Conservation (phyloP, 139 green algal species). For the Volvox africanus region DNA sequence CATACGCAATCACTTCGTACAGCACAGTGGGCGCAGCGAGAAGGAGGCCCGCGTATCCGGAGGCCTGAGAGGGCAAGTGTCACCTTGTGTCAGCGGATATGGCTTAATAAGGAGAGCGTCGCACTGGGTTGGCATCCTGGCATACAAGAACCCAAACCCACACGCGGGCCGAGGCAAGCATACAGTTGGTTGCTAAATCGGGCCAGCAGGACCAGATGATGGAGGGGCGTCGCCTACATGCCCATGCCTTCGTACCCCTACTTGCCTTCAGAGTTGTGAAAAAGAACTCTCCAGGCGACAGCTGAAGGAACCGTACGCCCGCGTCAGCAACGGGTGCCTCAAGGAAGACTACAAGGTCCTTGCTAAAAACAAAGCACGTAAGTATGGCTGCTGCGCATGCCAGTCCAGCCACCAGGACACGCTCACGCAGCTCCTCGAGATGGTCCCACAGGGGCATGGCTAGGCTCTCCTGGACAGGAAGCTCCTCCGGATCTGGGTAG, state of each 20-base stretch:
- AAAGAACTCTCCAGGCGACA: constrained; percentile 98
- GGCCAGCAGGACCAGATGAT: too few species aligned
- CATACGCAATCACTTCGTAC: constrained; percentile 97
- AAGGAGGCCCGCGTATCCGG: constrained; percentile 95
- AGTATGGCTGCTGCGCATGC: constrained; percentile 78
- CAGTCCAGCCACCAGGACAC: constrained; percentile 82
- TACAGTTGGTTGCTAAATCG: too few species aligned
- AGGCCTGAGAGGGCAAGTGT: constrained; percentile 71
- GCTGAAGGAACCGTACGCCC: constrained; percentile 95
- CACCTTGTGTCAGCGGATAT: too few species aligned
- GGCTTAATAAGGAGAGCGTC: too few species aligned
- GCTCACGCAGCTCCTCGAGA: constrained; percentile 87
- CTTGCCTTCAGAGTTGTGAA: constrained; percentile 99
- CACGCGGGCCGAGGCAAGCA: too few species aligned
- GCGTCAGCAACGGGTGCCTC: constrained; percentile 93
- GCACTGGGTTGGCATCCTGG: too few species aligned
- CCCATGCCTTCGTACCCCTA: too few species aligned
- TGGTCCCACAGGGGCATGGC: constrained; percentile 97
- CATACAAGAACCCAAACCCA: too few species aligned
- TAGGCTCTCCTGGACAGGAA: constrained; percentile 79
- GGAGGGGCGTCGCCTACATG: too few species aligned
- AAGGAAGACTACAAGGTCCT: constrained; percentile 95
- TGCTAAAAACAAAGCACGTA: constrained; percentile 90
- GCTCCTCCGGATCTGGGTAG: constrained; percentile 85
- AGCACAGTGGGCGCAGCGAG: constrained; percentile 92